These are phyloP conservation scores for Colletotrichum tamarilloi DNA, from an alignment of 2,329 filamentous ascomycete genomes.

Conservation along the genomic window DNA sequence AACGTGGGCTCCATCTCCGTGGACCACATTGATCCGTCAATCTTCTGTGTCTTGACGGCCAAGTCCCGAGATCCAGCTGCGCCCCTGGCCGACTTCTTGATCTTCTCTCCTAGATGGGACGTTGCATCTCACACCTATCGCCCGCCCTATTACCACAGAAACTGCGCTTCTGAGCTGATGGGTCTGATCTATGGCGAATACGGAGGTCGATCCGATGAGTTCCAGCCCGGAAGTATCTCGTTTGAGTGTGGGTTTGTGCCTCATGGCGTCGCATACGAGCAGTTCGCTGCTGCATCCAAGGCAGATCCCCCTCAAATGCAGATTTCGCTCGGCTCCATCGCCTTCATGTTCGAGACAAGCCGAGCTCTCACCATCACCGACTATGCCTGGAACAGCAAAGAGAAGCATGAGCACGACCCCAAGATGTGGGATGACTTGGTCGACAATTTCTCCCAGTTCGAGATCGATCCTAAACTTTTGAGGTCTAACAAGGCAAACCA, in stretches of 20 bases:
- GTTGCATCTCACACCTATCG: slow-evolving; percentile 71
- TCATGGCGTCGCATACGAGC: slow-evolving; percentile 59
- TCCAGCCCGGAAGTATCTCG: slow-evolving; percentile 57
- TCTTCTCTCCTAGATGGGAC: slow-evolving; percentile 75
- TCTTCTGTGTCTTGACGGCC: slow-evolving; percentile 74
- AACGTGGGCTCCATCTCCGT: slow-evolving; percentile 67
- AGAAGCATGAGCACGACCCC: slow-evolving; percentile 56
- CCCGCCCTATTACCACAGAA: slow-evolving; percentile 74
- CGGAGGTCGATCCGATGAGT: slow-evolving; percentile 49
- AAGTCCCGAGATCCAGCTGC: slow-evolving; percentile 64
- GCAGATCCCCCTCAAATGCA: slow-evolving; percentile 55
- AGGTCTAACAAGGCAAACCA: background rate
- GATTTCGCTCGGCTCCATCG: slow-evolving; percentile 58
- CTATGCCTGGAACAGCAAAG: slow-evolving; percentile 58
- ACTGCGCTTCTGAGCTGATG: slow-evolving; percentile 68
- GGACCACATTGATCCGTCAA: slow-evolving; percentile 75
- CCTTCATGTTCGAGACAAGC: slow-evolving; percentile 63
- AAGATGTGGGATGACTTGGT: slow-evolving; percentile 66
- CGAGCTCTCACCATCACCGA: slow-evolving; percentile 68
- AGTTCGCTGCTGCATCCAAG: slow-evolving; percentile 60
- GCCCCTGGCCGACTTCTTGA: slow-evolving; percentile 72
- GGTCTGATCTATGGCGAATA: slow-evolving; percentile 56
- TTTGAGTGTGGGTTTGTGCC: slow-evolving; percentile 56
- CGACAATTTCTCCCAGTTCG: slow-evolving; percentile 57
- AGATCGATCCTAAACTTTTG: background rate